A percentile compares a stretch with the other conserved stretches of the same genome.
Evolutionary conservation across 2,329 filamentous ascomycete species (phyloP).

Genomic region (Xylaria sp.): DNA sequence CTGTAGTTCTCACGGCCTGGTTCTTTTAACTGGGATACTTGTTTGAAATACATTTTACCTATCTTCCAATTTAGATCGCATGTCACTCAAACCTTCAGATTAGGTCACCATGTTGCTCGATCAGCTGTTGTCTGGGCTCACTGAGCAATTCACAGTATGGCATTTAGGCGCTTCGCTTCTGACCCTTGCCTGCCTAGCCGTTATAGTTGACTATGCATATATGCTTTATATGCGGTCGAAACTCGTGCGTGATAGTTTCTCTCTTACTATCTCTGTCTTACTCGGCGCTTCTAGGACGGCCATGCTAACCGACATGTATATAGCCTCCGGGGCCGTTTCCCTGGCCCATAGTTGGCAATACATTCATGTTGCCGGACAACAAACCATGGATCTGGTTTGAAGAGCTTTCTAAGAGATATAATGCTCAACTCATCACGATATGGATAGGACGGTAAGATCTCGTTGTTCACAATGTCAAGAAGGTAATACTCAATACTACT

Average conservation of each 20-base stretch:
- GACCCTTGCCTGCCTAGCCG: constrained; percentile 42
- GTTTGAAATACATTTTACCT: neutral
- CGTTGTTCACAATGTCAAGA: neutral
- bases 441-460: constrained; percentile 61
- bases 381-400: constrained; percentile 71
- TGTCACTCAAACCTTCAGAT: constrained; percentile 3
- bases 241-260: constrained; percentile 52
- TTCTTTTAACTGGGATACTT: constrained; percentile 7
- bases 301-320: constrained; percentile 25
- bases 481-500: constrained; percentile 35
- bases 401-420: constrained; percentile 60
- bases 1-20: neutral
- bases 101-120: constrained; percentile 41
- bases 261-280: neutral
- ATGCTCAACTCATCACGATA: constrained; percentile 63
- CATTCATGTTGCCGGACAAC: constrained; percentile 62
- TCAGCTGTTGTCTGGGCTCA: constrained; percentile 34
- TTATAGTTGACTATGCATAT: constrained; percentile 57
- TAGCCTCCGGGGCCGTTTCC: constrained; percentile 66
- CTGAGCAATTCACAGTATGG: constrained; percentile 36
- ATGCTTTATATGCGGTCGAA: constrained; percentile 62
- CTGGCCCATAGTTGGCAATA: constrained; percentile 66
- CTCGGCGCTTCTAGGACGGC: neutral
- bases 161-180: constrained; percentile 40
- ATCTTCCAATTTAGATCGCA: neutral